Evolutionary conservation across 192 early-diverging fungal genomes (phyloP).

Genomic region (Chytriomyces sp.): DNA sequence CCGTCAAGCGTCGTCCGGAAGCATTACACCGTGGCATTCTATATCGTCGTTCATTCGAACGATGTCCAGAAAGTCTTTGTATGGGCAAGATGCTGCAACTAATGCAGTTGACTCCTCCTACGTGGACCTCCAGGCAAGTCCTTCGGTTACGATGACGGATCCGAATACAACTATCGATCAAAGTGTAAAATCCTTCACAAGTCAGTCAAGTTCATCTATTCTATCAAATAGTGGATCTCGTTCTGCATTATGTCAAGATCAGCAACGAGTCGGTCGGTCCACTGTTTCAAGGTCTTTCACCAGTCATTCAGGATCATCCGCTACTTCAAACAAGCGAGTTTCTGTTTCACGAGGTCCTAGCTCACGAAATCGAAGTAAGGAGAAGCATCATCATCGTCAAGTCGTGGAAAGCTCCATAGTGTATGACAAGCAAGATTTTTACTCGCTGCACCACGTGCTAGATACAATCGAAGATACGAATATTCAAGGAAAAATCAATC

Average conservation of each 20-base stretch:
- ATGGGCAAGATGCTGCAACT: too few relatives aligned
- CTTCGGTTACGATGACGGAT: too few relatives aligned
- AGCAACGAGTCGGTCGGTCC: background rate
- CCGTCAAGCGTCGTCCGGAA: too few relatives aligned
- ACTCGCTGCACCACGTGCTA: background rate
- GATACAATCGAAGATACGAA: slow-evolving; percentile 24
- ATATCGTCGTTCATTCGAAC: too few relatives aligned
- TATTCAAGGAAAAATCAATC: slow-evolving; percentile 60
- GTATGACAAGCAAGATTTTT: slow-evolving; percentile 25
- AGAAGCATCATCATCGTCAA: slow-evolving; percentile 6
- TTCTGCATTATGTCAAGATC: too few relatives aligned
- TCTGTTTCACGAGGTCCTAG: background rate
- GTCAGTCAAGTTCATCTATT: background rate
- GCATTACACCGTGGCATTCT: too few relatives aligned
- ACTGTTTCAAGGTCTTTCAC: background rate
- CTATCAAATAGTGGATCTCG: background rate
- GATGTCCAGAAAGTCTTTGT: too few relatives aligned
- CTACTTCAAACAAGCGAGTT: too few relatives aligned
- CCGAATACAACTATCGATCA: too few relatives aligned
- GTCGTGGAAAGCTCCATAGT: slow-evolving; percentile 23
- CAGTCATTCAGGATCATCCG: background rate
- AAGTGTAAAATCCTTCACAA: background rate
- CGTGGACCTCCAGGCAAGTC: too few relatives aligned
- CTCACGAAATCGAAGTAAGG: background rate
- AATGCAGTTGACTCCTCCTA: too few relatives aligned